Conservation (phyloP, 257 asterid genomes). For the Oldenlandia corymbosa region DNA sequence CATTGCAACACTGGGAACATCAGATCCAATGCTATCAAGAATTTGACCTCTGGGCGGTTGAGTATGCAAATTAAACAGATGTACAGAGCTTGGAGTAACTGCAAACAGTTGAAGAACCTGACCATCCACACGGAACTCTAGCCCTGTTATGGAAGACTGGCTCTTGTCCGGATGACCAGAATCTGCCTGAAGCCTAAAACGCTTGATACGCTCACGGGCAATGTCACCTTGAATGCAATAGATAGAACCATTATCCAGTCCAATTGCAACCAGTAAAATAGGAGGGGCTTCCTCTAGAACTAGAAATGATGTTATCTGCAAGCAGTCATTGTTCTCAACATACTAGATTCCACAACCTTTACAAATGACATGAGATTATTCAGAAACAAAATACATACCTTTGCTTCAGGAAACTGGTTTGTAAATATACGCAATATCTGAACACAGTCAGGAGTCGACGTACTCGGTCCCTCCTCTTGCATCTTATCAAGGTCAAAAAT, state of each 20-base stretch:
- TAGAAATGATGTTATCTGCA: conserved; percentile 76
- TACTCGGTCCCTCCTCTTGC: conserved; percentile 76
- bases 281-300: conserved; percentile 96
- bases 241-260: conserved; percentile 79
- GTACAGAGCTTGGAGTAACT: conserved; percentile 81
- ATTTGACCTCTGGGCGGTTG: conserved; percentile 63
- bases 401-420: conserved; percentile 82
- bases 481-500: conserved; percentile 83
- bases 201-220: conserved; percentile 95
- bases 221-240: conserved; percentile 97
- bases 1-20: conserved; percentile 72
- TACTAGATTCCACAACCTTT: background rate
- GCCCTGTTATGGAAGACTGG: conserved; percentile 58
- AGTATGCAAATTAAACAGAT: conserved; percentile 64
- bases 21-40: conserved; percentile 87
- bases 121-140: conserved; percentile 89
- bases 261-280: conserved; percentile 80
- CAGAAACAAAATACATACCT: conserved; percentile 36
- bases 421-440: conserved; percentile 82
- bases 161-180: conserved; percentile 35
- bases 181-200: conserved; percentile 77
- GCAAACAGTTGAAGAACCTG: conserved; percentile 76
- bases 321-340: conserved; percentile 11
- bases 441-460: conserved; percentile 73
- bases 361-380: background rate